These are phyloP conservation scores for Tulasnella sp. DNA, from an alignment of 768 basidiomycete genomes.

Conservation along the genomic window DNA sequence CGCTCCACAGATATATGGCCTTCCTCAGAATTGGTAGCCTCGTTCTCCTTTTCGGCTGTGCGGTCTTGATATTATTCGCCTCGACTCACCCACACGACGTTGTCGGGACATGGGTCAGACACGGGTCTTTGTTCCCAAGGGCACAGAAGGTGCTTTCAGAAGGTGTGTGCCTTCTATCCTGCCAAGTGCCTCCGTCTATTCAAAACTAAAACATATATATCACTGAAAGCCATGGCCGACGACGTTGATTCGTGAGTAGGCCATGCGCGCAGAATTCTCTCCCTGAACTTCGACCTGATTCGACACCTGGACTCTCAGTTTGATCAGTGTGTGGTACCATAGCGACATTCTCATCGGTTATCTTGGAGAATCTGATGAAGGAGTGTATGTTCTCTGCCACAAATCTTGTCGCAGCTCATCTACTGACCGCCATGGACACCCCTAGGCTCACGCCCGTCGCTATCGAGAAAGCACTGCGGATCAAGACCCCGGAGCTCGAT, in stretches of 20 bases:
- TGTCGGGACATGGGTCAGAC: neutral
- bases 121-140: neutral
- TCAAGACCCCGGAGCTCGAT: neutral
- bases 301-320: too few relatives aligned
- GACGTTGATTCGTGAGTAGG: neutral
- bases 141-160: neutral
- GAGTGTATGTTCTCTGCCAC: neutral
- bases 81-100: neutral
- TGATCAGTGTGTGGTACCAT: constrained; percentile 2
- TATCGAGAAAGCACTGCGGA: neutral
- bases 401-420: neutral
- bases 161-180: neutral
- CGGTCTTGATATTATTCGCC: neutral
- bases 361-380: neutral
- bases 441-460: neutral
- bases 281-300: too few relatives aligned
- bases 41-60: neutral
- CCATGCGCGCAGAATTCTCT: neutral
- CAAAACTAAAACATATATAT: too few relatives aligned
- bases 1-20: too few relatives aligned
- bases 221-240: neutral
- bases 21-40: neutral
- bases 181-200: too few relatives aligned
- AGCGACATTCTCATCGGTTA: neutral
- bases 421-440: neutral